Evolutionary conservation across 306 rosid genomes (phyloP), one percentile per base, ranked within the genome.

Genomic region (Prinsepia uniflora): DNA sequence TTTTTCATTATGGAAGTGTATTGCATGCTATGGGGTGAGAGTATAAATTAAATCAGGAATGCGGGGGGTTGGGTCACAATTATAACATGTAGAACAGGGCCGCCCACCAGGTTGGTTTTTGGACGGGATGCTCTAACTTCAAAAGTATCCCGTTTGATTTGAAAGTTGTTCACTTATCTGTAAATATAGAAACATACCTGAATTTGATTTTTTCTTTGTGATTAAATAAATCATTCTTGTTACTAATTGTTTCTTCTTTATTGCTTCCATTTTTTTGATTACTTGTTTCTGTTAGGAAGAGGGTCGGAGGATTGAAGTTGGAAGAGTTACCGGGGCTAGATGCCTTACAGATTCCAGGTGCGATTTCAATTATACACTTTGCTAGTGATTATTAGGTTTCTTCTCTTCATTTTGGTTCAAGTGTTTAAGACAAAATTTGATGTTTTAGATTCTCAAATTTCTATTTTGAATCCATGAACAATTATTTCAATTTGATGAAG

Each of bases 301-400:
- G 74, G 78, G 97, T 94, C 69, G 98, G 97, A 71, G 98, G 98
- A 68, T 75, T 94, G 80, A 94, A 90, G 72, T 76, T 94, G 84
- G 98, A 90, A 76, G 98, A 90, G 56, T 65, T 94, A 81, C 97
- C 98, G 0, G 92, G 95, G 66, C 68, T 89, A 83, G 97, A 94
- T 58, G 87, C 97, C 71, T 83, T 94, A 75, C 90, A 86, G 84
- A 85, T 89, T 74, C 96, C 96, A 80, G 98, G 97, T 94, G 40
- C 36, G 72, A 47, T 79, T 77, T 59, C 66, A 71, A 12, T 63
- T 4, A 12, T 72, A 76, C 61, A 47, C 46, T 40, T 60, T 49
- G 20, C 66, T 8, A 22, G n/a, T 48, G 52, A 70, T 77, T 60
- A 52, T 68, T 1, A 5, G 42, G 20, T 4, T 20, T 65, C 44